phyloP scores from a whole-genome alignment of 2,329 filamentous ascomycete species.

The Beauveria caledonica region DNA sequence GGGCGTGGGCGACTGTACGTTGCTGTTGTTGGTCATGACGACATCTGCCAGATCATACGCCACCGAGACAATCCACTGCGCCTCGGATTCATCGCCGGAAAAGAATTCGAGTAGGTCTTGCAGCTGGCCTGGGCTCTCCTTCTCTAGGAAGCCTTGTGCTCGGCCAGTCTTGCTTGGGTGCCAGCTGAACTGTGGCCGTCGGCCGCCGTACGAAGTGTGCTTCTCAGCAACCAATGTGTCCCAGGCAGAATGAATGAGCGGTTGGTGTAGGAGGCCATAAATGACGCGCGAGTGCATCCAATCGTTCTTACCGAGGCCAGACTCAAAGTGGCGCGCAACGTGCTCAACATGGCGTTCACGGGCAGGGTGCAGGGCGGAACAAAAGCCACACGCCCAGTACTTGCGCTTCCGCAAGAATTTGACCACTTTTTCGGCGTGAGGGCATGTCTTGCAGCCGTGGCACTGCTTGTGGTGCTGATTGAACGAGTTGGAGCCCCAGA shows the following conservation, averaged over 20 bases:
- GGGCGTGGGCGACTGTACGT: constrained; percentile 24
- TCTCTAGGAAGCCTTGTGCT: constrained; percentile 51
- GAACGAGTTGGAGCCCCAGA: constrained; percentile 60
- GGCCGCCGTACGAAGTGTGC: constrained; percentile 44
- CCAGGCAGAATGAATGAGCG: constrained; percentile 54
- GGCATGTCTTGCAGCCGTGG: constrained; percentile 56
- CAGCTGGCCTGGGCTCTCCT: constrained; percentile 53
- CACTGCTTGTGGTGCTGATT: constrained; percentile 60
- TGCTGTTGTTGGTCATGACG: constrained; percentile 28
- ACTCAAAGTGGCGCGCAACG: constrained; percentile 59
- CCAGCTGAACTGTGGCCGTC: constrained; percentile 56
- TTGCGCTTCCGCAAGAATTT: constrained; percentile 55
- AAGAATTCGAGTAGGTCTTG: constrained; percentile 60
- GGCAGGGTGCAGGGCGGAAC: constrained; percentile 52
- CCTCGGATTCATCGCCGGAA: constrained; percentile 47
- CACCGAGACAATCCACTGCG: constrained; percentile 47
- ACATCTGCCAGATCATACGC: constrained; percentile 50
- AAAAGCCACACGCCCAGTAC: constrained; percentile 63
- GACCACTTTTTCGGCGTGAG: constrained; percentile 56
- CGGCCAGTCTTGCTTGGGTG: constrained; percentile 47
- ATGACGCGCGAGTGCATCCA: constrained; percentile 64
- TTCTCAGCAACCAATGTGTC: constrained; percentile 44
- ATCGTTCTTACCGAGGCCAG: constrained; percentile 52
- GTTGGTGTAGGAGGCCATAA: constrained; percentile 59
- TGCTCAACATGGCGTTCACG: constrained; percentile 62